Base-by-base conservation (phyloP, 305 asterid species). In the Fraxinus floribunda region DNA sequence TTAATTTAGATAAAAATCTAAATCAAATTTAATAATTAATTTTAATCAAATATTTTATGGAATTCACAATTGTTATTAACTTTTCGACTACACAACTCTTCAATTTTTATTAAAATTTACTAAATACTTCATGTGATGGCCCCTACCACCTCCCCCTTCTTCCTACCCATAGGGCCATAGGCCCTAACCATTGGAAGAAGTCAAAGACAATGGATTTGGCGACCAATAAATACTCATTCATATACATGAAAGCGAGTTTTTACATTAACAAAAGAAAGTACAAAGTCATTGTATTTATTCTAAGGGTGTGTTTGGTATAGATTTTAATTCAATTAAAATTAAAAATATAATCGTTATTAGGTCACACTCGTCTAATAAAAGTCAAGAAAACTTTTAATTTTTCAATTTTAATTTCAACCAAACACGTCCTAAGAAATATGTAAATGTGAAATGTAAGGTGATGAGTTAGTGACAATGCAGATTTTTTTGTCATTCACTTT, bases 81-180 rank as follows among this genome's bases (percentile, higher is more conserved):
- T 39, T 8, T 39, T 39, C 46, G 9, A 9, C 3, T 3, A 39
- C 3, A 39, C 13, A 35, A 35, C 5, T 35, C 7, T 4, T 35
- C 38, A 8, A 0, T 44, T 44, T 44, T 11, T 44, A 44, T 44
- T 13, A 44, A 44, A 3, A 44, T 11, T 44, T 44, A 2, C n/a
- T 44, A 44, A 44, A 44, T 44, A 44, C 11, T 44, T 44, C 74
- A 20, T 60, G 66, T 35, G 81, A 83, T 35, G 86, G 81, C 86
- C 86, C 89, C 89, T 86, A 86, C 89, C 83, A 3, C n/a, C 1
- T 16, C 0, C 4, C 16, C 52, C 49, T n/a, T 3, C n/a, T 5
- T n/a, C 22, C 64, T n/a, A 16, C 44, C 44, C 44, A 9, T 38
- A 38, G 11, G 9, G 32, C 32, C 32, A 29, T 29, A 29, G 32